A percentile compares a stretch with the other conserved stretches of the same genome.
Conservation (phyloP, 2,329 filamentous ascomycete genomes). For the Delphinella strobiligena region DNA sequence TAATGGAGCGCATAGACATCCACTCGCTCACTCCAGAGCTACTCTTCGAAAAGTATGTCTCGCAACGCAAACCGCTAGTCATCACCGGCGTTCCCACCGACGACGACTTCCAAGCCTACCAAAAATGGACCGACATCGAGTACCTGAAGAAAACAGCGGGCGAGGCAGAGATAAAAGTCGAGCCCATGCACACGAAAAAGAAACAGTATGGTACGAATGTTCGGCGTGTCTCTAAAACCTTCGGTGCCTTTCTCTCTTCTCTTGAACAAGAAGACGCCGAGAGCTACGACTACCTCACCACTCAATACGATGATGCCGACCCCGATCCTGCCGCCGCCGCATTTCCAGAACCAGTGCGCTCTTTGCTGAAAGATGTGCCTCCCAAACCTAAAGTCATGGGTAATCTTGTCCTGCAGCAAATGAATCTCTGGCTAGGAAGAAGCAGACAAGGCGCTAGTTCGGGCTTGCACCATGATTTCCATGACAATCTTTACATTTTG, state of each 20-base stretch:
- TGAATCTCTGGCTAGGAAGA: slow-evolving; percentile 8
- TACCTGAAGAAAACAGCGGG: slow-evolving; percentile 5
- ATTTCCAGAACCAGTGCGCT: slow-evolving; percentile 4
- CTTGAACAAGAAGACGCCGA: slow-evolving; percentile 3
- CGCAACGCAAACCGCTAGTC: neutral
- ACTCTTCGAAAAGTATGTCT: neutral
- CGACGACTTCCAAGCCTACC: neutral
- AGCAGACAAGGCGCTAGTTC: slow-evolving; percentile 4
- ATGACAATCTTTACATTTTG: slow-evolving; percentile 7
- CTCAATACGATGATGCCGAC: slow-evolving; percentile 4
- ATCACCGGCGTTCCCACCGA: neutral
- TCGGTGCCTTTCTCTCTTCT: slow-evolving; percentile 3
- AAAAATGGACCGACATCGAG: slow-evolving; percentile 4
- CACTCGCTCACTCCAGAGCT: neutral
- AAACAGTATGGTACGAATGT: slow-evolving; percentile 7
- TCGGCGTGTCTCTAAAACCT: slow-evolving; percentile 2
- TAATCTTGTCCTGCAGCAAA: slow-evolving; percentile 7
- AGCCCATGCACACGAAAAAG: slow-evolving; percentile 7
- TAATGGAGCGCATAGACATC: neutral
- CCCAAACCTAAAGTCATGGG: slow-evolving; percentile 3
- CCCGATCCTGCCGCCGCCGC: slow-evolving; percentile 1
- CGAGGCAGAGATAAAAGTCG: slow-evolving; percentile 4
- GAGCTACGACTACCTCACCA: slow-evolving; percentile 5
- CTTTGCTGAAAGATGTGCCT: slow-evolving; percentile 2
- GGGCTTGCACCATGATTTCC: slow-evolving; percentile 7